A percentile compares a stretch with the other conserved stretches of the same genome.
Evolutionary conservation across 805 yeast genomes (phyloP).

Genomic region (Schwanniomyces pseudopolymorphus): DNA sequence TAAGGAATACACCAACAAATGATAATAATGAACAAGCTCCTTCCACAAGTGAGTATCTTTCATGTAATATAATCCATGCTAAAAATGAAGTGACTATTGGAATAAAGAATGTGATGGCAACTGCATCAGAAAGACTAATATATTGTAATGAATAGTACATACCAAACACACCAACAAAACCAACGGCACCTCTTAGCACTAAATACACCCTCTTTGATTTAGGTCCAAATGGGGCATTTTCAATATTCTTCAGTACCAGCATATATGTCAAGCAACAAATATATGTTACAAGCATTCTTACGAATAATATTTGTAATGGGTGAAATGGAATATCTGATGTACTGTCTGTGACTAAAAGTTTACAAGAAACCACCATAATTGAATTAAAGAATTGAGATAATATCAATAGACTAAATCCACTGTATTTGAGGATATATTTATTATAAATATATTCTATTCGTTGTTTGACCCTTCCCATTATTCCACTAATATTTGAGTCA

Average conservation of each 20-base stretch:
- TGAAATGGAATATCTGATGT: slow-evolving; percentile 61
- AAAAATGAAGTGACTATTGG: slow-evolving; percentile 76
- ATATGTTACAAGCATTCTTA: slow-evolving; percentile 74
- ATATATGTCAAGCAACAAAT: slow-evolving; percentile 57
- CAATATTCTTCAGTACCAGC: slow-evolving; percentile 47
- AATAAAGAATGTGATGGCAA: slow-evolving; percentile 71
- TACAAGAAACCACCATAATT: slow-evolving; percentile 72
- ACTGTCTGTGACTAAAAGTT: slow-evolving; percentile 66
- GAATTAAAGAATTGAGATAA: slow-evolving; percentile 73
- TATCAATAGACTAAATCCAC: slow-evolving; percentile 59
- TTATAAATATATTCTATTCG: background rate
- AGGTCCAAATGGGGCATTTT: slow-evolving; percentile 72
- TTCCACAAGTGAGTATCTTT: slow-evolving; percentile 64
- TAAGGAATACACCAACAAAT: slow-evolving; percentile 70
- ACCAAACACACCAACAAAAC: slow-evolving; percentile 80
- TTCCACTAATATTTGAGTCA: background rate
- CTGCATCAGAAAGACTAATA: slow-evolving; percentile 76
- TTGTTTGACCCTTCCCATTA: background rate
- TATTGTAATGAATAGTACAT: slow-evolving; percentile 73
- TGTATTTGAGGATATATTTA: slow-evolving; percentile 27
- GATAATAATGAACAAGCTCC: slow-evolving; percentile 68
- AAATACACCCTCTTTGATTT: slow-evolving; percentile 52
- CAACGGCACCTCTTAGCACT: slow-evolving; percentile 63
- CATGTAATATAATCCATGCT: slow-evolving; percentile 68
- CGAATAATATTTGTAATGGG: slow-evolving; percentile 76